Base-by-base conservation (phyloP, 2,329 filamentous ascomycete genomes). In the Pseudocercospora pini-densiflorae region DNA sequence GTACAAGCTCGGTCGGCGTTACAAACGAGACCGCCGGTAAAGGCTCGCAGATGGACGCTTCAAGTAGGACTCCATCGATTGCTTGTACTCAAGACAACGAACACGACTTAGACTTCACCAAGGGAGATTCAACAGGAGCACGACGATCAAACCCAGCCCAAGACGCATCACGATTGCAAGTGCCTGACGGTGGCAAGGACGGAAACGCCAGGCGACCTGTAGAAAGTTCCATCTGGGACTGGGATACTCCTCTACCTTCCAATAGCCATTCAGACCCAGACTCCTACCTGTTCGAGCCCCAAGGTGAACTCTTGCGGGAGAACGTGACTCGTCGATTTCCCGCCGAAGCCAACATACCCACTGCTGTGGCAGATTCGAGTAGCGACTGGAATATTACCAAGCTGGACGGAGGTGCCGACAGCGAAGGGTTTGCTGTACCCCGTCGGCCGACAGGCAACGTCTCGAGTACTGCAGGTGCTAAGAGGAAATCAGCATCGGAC, bases 281-380 rank as follows among this genome's bases (percentile, higher is more conserved):
- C 5, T 62, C 69, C 10, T 70, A 73, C 31, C 76, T 79, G 61
- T 82, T 80, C 76, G 81, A 83, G 65, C 81, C 80, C 3, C 81
- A 82, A 71, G 81, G 81, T 51, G 81, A 83, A 71, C 76, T 82
- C n/a, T 69, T 78, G 16, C 77, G 78, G 59, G 78, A 80, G 27
- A 76, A 74, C 61, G 70, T 73, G 36, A 76, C 77, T 64, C 69
- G 65, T n/a, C 59, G 67, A 5, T 62, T 73, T 10, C 64, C 70
- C 16, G 51, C 31, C 68, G 78, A 82, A 63, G 81, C 81, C 72
- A 77, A 63, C 68, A 79, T 80, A 36, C 79, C 80, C 10, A 72
- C 75, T 27, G 64, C 70, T 8, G 61, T 73, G 14, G 23, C 21
- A 19, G 53, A 60, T 40, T 59, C 61, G n/a, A 31, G 55, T 40